A percentile compares a stretch with the other conserved stretches of the same genome.
These are phyloP conservation scores for Kuraishia ogatae DNA, from an alignment of 805 yeast genomes.

Conservation along the genomic window DNA sequence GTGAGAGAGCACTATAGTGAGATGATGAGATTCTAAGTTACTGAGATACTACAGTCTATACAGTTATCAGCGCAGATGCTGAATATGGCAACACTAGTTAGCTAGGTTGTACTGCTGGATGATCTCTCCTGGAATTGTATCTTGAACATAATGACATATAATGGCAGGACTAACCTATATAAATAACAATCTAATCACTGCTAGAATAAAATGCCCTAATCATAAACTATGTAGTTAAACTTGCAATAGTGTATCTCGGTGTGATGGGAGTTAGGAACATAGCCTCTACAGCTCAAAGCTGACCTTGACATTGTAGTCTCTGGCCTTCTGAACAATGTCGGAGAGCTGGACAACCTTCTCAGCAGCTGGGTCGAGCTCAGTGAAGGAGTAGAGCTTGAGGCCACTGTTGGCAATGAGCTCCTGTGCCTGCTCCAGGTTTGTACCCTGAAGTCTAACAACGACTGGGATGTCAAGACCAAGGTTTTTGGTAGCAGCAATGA, in stretches of 20 bases:
- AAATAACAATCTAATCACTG: neutral
- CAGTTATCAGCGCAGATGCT: too few relatives aligned
- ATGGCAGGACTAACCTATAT: neutral
- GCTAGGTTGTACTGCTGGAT: too few relatives aligned
- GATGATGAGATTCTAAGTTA: too few relatives aligned
- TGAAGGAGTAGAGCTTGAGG: constrained; percentile 82
- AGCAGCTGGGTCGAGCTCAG: constrained; percentile 96
- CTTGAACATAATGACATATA: neutral
- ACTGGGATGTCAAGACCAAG: constrained; percentile 88
- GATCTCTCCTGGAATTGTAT: too few relatives aligned
- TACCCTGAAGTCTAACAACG: constrained; percentile 98
- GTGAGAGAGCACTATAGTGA: too few relatives aligned
- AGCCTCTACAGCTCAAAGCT: constrained; percentile 7
- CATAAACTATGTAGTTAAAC: neutral
- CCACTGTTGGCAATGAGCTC: constrained; percentile 82
- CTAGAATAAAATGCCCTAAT: neutral
- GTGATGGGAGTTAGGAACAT: neutral
- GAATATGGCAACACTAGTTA: too few relatives aligned
- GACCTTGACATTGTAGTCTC: constrained; percentile 11
- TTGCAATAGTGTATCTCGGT: neutral
- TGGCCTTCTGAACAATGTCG: constrained; percentile 11
- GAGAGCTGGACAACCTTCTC: constrained; percentile 51
- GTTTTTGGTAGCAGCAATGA: constrained; percentile 90
- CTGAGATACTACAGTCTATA: too few relatives aligned
- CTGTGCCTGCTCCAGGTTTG: constrained; percentile 86